Evolutionary conservation across 2,329 filamentous ascomycete genomes (phyloP), one percentile per base, ranked within the genome.

Genomic region (Calonectria ilicicola): DNA sequence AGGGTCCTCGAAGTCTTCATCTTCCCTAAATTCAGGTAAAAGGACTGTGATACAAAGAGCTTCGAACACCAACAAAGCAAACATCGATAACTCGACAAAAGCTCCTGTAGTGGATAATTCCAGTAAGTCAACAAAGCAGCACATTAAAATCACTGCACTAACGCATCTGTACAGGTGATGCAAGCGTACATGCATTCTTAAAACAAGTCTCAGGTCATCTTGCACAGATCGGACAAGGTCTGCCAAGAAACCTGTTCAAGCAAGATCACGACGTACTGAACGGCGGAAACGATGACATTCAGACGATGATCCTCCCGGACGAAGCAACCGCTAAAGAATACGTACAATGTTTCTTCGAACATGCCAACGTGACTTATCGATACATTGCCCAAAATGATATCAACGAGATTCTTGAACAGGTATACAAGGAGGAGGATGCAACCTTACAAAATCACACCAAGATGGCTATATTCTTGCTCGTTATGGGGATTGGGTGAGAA

Each of bases 171-270:
- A 8, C 19, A 67, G 65, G 49, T 42, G 47, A 67, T 44, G 49
- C 65, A 23, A 67, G 65, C 3, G 65, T 67, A 14, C 65, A 67
- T 14, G 65, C 65, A 2, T 67, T 67, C 29, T 17, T 67, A 17
- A 49, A 49, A 17, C 47, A 49, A 29, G 65, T 67, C 12, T 58
- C 65, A 5, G 46, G 49, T 19, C 65, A 58, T 23, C 49, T 67
- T 5, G 38, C 65, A 14, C 65, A 44, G 23, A 51, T 67, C 19
- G 65, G 65, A 2, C 65, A 38, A 17, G 65, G 47, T 3, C 38
- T 67, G 8, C 65, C 65, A n/a, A 49, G 65, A 5, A 67, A 44
- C 38, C 17, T 67, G 8, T 58, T 67, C 35, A 67, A 67, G 23
- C 46, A 44, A n/a, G 65, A 67, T 23, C 32, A 67, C 17, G 47